These are phyloP conservation scores for Phylloporus gajari DNA, from an alignment of 1,284 basidiomycete species.

Conservation along the genomic window DNA sequence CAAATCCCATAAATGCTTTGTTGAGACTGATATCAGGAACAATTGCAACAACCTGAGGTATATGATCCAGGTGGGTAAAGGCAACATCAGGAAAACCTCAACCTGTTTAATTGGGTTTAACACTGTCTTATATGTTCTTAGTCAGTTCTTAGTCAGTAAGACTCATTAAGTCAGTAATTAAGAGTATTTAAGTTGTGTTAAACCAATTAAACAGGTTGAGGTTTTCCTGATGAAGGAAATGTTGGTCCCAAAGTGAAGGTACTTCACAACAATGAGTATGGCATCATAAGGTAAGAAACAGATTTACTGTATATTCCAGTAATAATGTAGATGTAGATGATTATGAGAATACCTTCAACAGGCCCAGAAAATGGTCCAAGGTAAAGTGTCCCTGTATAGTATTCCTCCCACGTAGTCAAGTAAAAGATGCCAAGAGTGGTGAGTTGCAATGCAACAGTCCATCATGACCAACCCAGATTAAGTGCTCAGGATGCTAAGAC, in stretches of 20 bases:
- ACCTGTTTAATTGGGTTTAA: no score
- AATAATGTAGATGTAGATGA: slow-evolving; percentile 81
- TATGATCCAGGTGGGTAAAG: slow-evolving; percentile 65
- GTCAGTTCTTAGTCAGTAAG: no score
- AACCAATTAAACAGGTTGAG: no score
- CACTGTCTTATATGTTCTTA: no score
- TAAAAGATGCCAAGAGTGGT: slow-evolving; percentile 95
- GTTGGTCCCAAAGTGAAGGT: slow-evolving; percentile 86
- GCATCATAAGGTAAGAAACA: neutral
- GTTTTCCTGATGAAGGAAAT: slow-evolving; percentile 54
- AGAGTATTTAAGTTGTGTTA: no score
- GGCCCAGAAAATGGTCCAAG: slow-evolving; percentile 96
- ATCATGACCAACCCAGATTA: slow-evolving; percentile 93
- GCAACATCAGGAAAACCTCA: slow-evolving; percentile 37
- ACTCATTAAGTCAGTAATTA: no score
- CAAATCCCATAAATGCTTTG: slow-evolving; percentile 89
- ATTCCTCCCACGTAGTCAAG: slow-evolving; percentile 97
- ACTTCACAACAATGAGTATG: slow-evolving; percentile 52
- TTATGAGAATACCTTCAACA: slow-evolving; percentile 94
- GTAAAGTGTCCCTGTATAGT: slow-evolving; percentile 91
- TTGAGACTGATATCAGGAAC: slow-evolving; percentile 83
- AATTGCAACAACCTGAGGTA: slow-evolving; percentile 57
- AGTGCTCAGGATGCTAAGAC: slow-evolving; percentile 86
- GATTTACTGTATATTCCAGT: slow-evolving; percentile 77
- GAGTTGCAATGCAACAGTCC: slow-evolving; percentile 90